phyloP scores from a whole-genome alignment of 164 flowering plant genomes.

The Kalanchoe fedtschenkoi region DNA sequence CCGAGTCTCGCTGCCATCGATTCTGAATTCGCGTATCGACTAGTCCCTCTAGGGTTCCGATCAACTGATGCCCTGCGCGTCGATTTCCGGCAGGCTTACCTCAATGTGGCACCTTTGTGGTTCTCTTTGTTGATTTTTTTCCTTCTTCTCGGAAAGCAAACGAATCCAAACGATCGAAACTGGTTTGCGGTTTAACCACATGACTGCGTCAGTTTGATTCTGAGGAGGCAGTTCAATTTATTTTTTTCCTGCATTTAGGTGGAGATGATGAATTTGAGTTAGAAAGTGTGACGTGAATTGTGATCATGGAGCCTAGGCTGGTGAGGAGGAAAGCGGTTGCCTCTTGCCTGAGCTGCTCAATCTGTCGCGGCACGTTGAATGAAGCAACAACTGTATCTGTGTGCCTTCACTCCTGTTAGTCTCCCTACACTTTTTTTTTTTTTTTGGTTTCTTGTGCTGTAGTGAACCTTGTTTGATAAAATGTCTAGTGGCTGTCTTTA shows the following conservation, averaged over 20 bases:
- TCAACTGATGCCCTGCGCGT: background rate
- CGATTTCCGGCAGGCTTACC: no score
- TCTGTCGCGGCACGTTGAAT: background rate
- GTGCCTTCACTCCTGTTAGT: background rate
- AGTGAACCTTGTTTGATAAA: background rate
- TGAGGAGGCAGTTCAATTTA: background rate
- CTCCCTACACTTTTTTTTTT: background rate
- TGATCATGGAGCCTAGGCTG: background rate
- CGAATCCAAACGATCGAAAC: background rate
- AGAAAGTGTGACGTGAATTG: no score
- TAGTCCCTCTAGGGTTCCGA: background rate
- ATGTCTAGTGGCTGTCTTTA: no score
- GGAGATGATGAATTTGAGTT: background rate
- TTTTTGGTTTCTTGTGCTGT: background rate
- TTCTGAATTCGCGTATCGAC: background rate
- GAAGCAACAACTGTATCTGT: slow-evolving; percentile 1
- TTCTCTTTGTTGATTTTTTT: background rate
- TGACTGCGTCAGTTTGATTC: background rate
- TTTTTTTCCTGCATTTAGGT: background rate
- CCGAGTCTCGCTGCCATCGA: background rate
- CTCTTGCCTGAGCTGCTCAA: background rate
- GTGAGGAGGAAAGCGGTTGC: background rate
- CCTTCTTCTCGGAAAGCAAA: background rate
- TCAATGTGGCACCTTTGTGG: background rate
- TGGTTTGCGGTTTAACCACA: background rate